Percentiles rank a stretch among this genome's conserved stretches.
Conservation (phyloP, 768 basidiomycete genomes). For the Pluteus cervinus region DNA sequence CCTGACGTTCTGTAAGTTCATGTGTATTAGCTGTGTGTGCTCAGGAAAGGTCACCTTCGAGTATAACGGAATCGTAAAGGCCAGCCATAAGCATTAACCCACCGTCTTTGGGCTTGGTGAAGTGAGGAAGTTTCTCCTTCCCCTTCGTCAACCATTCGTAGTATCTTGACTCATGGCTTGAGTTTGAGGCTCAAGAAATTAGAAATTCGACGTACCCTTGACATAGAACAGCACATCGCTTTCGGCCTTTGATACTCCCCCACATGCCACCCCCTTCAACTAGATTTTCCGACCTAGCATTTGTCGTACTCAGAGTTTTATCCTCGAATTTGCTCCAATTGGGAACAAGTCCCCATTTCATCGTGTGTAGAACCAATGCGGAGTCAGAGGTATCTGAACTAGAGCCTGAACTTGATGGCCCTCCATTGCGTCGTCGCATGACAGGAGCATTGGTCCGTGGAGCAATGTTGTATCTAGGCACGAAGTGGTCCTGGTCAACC, state of each 20-base stretch:
- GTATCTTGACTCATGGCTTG: constrained; percentile 47
- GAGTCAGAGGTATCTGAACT: constrained; percentile 6
- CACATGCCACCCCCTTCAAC: constrained; percentile 77
- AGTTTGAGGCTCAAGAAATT: not conserved
- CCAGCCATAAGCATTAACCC: constrained; percentile 82
- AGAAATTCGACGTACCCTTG: constrained; percentile 26
- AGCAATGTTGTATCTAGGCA: constrained; percentile 77
- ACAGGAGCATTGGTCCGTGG: constrained; percentile 78
- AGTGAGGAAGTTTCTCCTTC: constrained; percentile 75
- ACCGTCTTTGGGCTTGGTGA: constrained; percentile 61
- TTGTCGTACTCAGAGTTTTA: constrained; percentile 74
- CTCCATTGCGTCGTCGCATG: constrained; percentile 39
- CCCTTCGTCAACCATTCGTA: constrained; percentile 93
- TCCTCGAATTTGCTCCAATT: constrained; percentile 78
- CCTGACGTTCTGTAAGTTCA: constrained; percentile 26
- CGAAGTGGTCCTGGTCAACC: constrained; percentile 44
- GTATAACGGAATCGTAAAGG: constrained; percentile 68
- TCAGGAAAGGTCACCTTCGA: constrained; percentile 47
- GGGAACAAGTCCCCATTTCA: constrained; percentile 89
- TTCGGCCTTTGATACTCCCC: constrained; percentile 73
- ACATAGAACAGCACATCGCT: constrained; percentile 80
- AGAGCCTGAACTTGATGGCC: constrained; percentile 6
- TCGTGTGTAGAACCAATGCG: constrained; percentile 60
- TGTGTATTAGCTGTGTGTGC: not conserved
- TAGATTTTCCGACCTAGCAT: constrained; percentile 83